Base-by-base conservation (phyloP, 148 eudicot genomes). In the Persicaria tinctoria region DNA sequence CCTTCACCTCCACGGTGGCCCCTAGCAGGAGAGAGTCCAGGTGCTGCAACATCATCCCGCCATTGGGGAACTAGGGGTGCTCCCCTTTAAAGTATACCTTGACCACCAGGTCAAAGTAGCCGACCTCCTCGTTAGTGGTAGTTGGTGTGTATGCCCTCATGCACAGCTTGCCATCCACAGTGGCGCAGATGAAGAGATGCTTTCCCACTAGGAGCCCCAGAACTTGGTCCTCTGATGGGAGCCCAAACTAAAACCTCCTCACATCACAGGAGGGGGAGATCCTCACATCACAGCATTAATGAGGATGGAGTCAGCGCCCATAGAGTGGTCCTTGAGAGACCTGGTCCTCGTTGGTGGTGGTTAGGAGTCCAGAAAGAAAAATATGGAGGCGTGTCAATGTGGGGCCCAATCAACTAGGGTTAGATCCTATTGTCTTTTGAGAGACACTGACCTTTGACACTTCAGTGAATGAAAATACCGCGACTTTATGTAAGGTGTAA, bases 61-160 rank as follows among this genome's bases (percentile, higher is more conserved):
- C 98, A 55, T 86, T 85, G 0, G 97, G 98, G 74, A 89, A 93
- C 14, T 73, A 85, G 0, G 95, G 90, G 78, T 89, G 84, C 0
- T 83, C 83, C 0, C 79, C 86, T 41, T 83, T 87, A 84, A 89
- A 89, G 74, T 93, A 93, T 9, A 93, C 70, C 76, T 93, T 93
- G 12, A 93, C 89, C 4, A 91, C 85, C 0, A 93, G 86, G 41
- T 93, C 98, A 66, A 93, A 88, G 79, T 85, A 85, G 1, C 98
- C 97, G 0, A 87, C 85, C 45, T 82, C 85, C 70, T 91, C 90
- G 5, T 82, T 70, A 5, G 83, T 64, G 83, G 88, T 86, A 0
- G 97, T 79, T 0, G 98, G 98, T 0, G 98, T 93, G 83, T 93
- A 93, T 2, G 95, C 98, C 74, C 98, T 77, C 98, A 93, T 89